Conservation (phyloP, 2,329 filamentous ascomycete genomes). For the Scorias spongiosa region DNA sequence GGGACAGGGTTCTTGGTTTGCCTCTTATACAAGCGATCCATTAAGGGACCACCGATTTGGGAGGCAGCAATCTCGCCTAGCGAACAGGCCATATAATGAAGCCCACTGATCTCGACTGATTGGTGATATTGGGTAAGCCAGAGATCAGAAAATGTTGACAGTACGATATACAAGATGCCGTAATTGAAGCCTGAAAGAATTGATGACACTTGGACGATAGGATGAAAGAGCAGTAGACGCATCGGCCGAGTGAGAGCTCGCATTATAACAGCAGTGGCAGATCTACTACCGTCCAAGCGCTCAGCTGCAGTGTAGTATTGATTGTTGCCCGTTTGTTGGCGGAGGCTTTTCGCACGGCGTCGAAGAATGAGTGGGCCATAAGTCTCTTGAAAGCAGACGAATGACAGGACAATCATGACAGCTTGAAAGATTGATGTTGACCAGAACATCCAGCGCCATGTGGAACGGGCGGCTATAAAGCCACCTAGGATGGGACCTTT, state of each 20-base stretch:
- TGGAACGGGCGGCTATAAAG: conserved; percentile 22
- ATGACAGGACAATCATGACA: conserved; percentile 29
- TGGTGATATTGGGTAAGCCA: conserved; percentile 24
- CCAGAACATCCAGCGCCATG: conserved; percentile 46
- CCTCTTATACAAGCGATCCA: conserved; percentile 6
- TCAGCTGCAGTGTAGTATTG: conserved; percentile 49
- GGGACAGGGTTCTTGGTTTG: conserved; percentile 3
- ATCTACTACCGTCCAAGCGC: conserved; percentile 2
- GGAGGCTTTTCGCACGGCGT: conserved; percentile 51
- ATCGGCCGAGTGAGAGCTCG: conserved; percentile 26
- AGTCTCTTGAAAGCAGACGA: conserved; percentile 27
- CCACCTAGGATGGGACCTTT: conserved; percentile 17
- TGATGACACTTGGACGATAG: conserved; percentile 7
- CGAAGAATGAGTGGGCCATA: conserved; percentile 60
- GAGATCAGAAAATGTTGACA: conserved; percentile 27
- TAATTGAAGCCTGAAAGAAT: conserved; percentile 4
- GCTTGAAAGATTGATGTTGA: conserved; percentile 64
- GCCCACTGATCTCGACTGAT: conserved; percentile 20
- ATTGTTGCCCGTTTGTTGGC: conserved; percentile 37
- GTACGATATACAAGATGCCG: conserved; percentile 23
- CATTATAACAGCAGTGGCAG: conserved; percentile 10
- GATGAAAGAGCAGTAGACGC: conserved; percentile 7
- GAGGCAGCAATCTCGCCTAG: conserved; percentile 20
- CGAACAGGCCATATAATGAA: conserved; percentile 31
- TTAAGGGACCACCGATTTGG: conserved; percentile 6